These are phyloP conservation scores for Suhomyces canberraensis DNA, from an alignment of 805 yeast species.

Conservation along the genomic window DNA sequence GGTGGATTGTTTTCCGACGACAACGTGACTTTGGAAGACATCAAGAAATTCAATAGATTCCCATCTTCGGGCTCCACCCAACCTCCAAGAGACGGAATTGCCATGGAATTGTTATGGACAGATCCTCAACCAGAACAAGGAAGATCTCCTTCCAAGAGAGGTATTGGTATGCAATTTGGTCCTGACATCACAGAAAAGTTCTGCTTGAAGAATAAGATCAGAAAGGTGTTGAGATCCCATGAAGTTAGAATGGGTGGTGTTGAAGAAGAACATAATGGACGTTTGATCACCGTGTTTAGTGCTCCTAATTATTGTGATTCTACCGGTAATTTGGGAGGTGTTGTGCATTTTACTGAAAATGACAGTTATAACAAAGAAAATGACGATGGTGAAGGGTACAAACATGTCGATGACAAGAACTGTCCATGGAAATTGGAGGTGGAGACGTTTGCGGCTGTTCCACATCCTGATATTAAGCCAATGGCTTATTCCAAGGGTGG, in stretches of 20 bases:
- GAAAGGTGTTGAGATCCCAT: slow-evolving; percentile 87
- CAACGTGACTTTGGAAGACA: slow-evolving; percentile 65
- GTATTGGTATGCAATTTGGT: slow-evolving; percentile 94
- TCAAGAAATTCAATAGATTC: slow-evolving; percentile 68
- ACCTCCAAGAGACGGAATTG: slow-evolving; percentile 88
- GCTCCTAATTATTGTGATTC: slow-evolving; percentile 98
- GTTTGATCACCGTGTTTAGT: slow-evolving; percentile 88
- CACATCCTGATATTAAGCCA: slow-evolving; percentile 88
- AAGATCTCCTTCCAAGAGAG: slow-evolving; percentile 85
- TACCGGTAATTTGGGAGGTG: slow-evolving; percentile 88
- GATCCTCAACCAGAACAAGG: slow-evolving; percentile 86
- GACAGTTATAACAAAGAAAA: slow-evolving; percentile 43
- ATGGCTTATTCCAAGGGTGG: slow-evolving; percentile 75
- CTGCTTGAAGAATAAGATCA: slow-evolving; percentile 65
- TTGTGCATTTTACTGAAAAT: slow-evolving; percentile 63
- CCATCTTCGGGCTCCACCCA: slow-evolving; percentile 51
- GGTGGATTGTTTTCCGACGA: slow-evolving; percentile 91
- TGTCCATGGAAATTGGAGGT: slow-evolving; percentile 49
- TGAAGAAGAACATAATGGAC: slow-evolving; percentile 81
- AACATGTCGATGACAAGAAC: slow-evolving; percentile 32
- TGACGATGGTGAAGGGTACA: slow-evolving; percentile 43
- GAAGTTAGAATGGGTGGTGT: slow-evolving; percentile 94
- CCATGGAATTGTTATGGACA: slow-evolving; percentile 97
- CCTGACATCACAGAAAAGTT: slow-evolving; percentile 87
- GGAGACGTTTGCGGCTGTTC: slow-evolving; percentile 71